phyloP scores from a whole-genome alignment of 78 protist genomes.

The Anaeramoeba flamelloides region DNA sequence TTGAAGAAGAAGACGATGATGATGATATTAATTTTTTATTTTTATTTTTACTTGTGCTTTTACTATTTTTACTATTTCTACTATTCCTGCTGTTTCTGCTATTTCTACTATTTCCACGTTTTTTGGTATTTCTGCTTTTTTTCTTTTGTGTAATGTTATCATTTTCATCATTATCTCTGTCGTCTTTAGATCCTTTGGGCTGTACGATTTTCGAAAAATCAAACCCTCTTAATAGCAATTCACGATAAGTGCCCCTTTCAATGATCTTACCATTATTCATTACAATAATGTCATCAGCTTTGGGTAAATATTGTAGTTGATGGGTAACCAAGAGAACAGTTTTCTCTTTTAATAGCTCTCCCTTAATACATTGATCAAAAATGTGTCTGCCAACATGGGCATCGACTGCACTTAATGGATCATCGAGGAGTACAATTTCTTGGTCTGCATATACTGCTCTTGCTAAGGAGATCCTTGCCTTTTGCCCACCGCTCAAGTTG shows the following conservation, averaged over 20 bases:
- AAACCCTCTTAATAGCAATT: constrained; percentile 5
- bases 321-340: constrained; percentile 10
- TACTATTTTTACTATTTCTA: too few species aligned
- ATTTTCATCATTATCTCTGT: too few species aligned
- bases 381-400: constrained; percentile 4
- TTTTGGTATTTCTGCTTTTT: too few species aligned
- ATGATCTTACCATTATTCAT: constrained; percentile 23
- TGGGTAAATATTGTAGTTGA: constrained; percentile 8
- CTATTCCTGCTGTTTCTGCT: too few species aligned
- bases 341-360: neutral
- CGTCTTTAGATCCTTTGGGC: too few species aligned
- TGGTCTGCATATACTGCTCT: constrained; percentile 6
- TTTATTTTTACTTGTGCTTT: too few species aligned
- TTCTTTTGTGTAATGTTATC: too few species aligned
- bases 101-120: too few species aligned
- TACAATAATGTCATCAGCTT: constrained; percentile 21
- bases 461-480: constrained; percentile 23
- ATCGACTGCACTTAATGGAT: constrained; percentile 15
- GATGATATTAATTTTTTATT: too few species aligned
- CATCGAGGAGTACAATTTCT: constrained; percentile 7
- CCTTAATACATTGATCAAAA: constrained; percentile 7
- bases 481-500: constrained; percentile 60
- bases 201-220: too few species aligned
- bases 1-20: too few species aligned
- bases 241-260: constrained; percentile 21